Base-by-base conservation (phyloP, 2,329 filamentous ascomycete species). In the Fusarium beomiforme region DNA sequence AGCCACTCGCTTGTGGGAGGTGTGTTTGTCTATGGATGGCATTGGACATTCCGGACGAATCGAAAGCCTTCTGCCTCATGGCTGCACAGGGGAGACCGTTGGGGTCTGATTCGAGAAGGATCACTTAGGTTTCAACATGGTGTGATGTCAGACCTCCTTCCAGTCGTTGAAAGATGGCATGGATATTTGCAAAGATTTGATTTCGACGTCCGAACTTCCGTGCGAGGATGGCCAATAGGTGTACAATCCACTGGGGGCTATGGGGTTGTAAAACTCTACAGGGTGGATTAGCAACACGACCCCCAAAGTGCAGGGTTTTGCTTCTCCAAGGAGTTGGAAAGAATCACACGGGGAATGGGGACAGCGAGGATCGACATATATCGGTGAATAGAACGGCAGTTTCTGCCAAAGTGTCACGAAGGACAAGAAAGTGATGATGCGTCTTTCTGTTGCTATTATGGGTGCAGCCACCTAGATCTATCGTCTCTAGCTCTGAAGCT, bases 351-450 rank as follows among this genome's bases (percentile, higher is more conserved):
- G 53, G 17, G 17, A 29, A 59, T 57, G 44, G 36, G 47, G 44
- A 47, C 41, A 70, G 21, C 37, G 36, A 39, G 42, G 59, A 46
- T 72, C 51, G 24, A 53, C 51, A 65, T 42, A 57, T 57, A 59
- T 67, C 36, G 42, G 61, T 71, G 55, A 63, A 63, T 59, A 61
- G 44, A 53, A 62, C 26, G 49, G 42, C 53, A 53, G 21, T 50
- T 31, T 11, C n/a, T 39, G 16, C 36, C 47, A 72, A 24, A 69
- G 47, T 51, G 42, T 51, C 36, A 37, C 47, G 59, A 59, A 41
- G 36, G 26, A 37, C 51, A 61, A 51, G 43, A 69, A 59, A 53
- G 46, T 33, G 43, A 39, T 34, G 47, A 41, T 47, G 31, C 21
- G 31, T 57, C 16, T 23, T 13, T 26, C 12, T 54, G 23, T 23